Evolutionary conservation across 306 rosid species (phyloP), one percentile per base, ranked within the genome.

Genomic region (Rosa lucieae): DNA sequence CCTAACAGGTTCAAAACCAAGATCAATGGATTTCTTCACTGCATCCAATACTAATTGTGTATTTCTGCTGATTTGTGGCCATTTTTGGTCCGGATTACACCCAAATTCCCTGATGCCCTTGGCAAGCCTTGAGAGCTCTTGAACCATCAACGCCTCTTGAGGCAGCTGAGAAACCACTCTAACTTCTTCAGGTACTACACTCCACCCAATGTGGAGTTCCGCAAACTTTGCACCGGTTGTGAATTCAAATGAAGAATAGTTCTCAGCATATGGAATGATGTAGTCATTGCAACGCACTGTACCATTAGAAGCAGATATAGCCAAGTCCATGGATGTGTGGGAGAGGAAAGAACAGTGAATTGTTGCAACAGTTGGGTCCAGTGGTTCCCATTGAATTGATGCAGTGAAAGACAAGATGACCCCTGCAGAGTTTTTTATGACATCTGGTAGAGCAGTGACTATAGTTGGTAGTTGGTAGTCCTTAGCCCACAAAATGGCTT

Each of bases 71-170:
- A 90, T 87, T 73, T 81, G 83, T 13, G 90, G 91, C 98, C 93
- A 91, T 68, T 91, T 89, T 15, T 37, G 15, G 53, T 81, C 82
- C 0, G 98, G 94, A 9, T 11, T 11, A 58, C 71, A 75, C 20
- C 89, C 86, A 32, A 70, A 23, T 77, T 78, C 83, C 77, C 78
- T 67, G 67, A 91, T 85, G 49, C 79, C 86, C 18, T 62, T 66
- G 67, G 75, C 88, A 70, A 86, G 86, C 76, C 89, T 79, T 35
- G 91, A 83, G 79, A 91, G 77, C 79, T 89, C 93, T 82, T 86
- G 84, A 32, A 93, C 92, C 97, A 93, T 90, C 52, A 89, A 52
- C 82, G 91, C 92, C 70, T 93, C 98, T 74, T 93, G 98, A 13
- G 94, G 94, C 72, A 87, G 87, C 84, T 84, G 65, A 68, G 71